Evolutionary conservation across 78 protist species (phyloP).

Genomic region (slime mould (Dictyostelium discoideum)): DNA sequence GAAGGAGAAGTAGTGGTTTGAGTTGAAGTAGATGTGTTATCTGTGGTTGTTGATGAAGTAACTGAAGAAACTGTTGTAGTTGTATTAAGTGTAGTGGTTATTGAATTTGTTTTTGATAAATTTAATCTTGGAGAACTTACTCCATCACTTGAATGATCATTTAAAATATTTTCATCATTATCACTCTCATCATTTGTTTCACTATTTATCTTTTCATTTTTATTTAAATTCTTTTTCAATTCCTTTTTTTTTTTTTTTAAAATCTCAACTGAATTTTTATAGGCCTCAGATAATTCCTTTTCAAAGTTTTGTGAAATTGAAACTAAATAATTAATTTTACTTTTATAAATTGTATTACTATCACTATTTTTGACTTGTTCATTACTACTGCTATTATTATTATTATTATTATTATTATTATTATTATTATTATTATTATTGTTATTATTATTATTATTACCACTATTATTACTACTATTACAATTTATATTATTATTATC

Average conservation of each 20-base stretch:
- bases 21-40: neutral
- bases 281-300: neutral
- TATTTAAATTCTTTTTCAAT: neutral
- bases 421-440: neutral
- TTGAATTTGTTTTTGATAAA: neutral
- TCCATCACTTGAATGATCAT: neutral
- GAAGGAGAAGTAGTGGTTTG: neutral
- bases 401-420: neutral
- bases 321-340: neutral
- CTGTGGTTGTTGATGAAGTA: neutral
- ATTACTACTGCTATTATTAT: neutral
- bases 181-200: neutral
- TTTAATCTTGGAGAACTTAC: neutral
- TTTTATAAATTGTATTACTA: neutral
- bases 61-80: neutral
- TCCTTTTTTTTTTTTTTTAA: neutral
- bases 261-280: neutral
- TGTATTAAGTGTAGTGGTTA: neutral
- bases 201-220: neutral
- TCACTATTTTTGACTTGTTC: neutral
- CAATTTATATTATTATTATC: neutral
- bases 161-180: neutral
- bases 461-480: neutral
- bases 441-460: neutral
- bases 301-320: neutral